Percentiles rank a stretch among this genome's conserved stretches.
Conservation (phyloP, 208 protist species). For the Porcisia hertigi region DNA sequence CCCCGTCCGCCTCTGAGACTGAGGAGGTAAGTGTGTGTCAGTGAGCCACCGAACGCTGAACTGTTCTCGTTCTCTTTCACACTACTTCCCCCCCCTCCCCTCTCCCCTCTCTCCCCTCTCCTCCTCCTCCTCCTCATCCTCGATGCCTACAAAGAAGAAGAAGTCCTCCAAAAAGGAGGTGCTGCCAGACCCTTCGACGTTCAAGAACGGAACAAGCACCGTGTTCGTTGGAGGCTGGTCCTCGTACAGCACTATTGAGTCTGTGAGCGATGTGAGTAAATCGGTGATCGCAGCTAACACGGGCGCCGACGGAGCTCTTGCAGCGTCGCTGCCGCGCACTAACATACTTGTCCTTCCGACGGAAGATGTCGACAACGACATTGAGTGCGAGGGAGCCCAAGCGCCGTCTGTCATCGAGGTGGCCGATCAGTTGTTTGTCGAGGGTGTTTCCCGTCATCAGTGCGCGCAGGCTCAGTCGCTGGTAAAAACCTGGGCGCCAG, state of each 20-base stretch:
- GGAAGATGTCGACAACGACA: constrained; percentile 2
- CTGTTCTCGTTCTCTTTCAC: too few relatives aligned
- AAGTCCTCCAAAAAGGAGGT: constrained; percentile 57
- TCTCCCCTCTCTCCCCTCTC: background rate
- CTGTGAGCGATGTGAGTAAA: constrained; percentile 52
- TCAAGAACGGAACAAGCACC: constrained; percentile 54
- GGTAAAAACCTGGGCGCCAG: constrained; percentile 12
- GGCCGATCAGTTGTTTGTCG: constrained; percentile 56
- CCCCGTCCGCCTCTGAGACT: background rate
- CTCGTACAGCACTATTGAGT: constrained; percentile 47
- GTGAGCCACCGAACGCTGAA: too few relatives aligned
- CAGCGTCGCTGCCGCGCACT: constrained; percentile 48
- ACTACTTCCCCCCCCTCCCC: background rate
- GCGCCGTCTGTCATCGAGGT: constrained; percentile 35
- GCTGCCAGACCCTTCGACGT: constrained; percentile 57
- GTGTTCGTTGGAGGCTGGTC: constrained; percentile 88
- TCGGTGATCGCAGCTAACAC: constrained; percentile 56
- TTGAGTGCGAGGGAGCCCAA: constrained; percentile 1
- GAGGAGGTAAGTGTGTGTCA: background rate
- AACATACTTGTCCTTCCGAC: constrained; percentile 63
- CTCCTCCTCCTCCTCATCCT: background rate
- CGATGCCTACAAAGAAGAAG: constrained; percentile 44
- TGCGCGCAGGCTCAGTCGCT: constrained; percentile 21
- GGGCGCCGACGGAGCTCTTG: constrained; percentile 45
- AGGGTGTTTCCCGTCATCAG: constrained; percentile 38